These are phyloP conservation scores for Penicillium crustosum DNA, from an alignment of 2,329 filamentous ascomycete genomes.

Conservation along the genomic window DNA sequence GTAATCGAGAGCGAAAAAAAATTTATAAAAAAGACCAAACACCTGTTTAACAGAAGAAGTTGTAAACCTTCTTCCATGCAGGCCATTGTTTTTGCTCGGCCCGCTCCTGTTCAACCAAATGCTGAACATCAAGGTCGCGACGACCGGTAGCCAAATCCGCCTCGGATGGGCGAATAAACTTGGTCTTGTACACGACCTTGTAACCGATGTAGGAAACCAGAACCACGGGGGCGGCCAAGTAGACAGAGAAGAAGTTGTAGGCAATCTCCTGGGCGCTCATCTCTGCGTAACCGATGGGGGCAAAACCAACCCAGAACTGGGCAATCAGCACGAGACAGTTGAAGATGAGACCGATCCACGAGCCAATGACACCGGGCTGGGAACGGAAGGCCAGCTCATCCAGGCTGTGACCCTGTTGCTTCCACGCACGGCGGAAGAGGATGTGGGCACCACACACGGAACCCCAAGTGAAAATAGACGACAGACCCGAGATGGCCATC, in stretches of 20 bases:
- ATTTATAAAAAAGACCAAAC: slow-evolving; percentile 4
- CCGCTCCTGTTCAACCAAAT: slow-evolving; percentile 75
- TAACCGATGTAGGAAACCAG: slow-evolving; percentile 66
- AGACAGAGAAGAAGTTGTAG: slow-evolving; percentile 66
- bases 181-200: slow-evolving; percentile 72
- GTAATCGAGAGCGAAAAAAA: neutral
- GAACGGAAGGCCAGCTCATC: slow-evolving; percentile 78
- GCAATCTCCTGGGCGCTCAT: slow-evolving; percentile 52
- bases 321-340: slow-evolving; percentile 75
- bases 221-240: slow-evolving; percentile 60
- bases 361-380: slow-evolving; percentile 75
- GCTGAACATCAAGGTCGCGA: slow-evolving; percentile 77
- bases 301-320: slow-evolving; percentile 86
- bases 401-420: slow-evolving; percentile 64
- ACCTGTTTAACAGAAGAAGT: slow-evolving; percentile 62
- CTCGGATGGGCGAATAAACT: slow-evolving; percentile 64
- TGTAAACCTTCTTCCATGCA: slow-evolving; percentile 73
- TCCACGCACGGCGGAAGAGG: slow-evolving; percentile 84
- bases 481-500: slow-evolving; percentile 69
- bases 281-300: slow-evolving; percentile 62
- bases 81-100: slow-evolving; percentile 73
- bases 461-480: slow-evolving; percentile 74
- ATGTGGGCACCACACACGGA: slow-evolving; percentile 90
- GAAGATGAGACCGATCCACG: slow-evolving; percentile 74
- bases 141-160: slow-evolving; percentile 88